These are phyloP conservation scores for Leccinum broughii DNA, from an alignment of 768 basidiomycete species.

Conservation along the genomic window DNA sequence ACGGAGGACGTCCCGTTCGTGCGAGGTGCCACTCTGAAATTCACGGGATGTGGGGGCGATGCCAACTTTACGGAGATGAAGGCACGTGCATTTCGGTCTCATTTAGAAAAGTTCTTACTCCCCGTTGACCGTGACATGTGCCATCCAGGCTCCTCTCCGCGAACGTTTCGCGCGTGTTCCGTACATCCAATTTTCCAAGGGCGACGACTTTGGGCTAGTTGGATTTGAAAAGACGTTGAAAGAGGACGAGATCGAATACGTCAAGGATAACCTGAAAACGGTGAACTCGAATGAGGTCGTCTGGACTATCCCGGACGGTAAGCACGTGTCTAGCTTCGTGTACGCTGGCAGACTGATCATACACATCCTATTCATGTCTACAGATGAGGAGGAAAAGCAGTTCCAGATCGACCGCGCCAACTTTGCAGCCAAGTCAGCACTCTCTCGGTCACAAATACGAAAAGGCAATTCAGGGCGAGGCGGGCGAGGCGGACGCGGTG, in stretches of 20 bases:
- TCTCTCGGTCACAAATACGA: slow-evolving; percentile 40
- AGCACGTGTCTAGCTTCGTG: slow-evolving; percentile 12
- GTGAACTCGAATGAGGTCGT: slow-evolving; percentile 64
- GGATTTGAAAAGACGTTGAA: slow-evolving; percentile 64
- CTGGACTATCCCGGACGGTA: slow-evolving; percentile 66
- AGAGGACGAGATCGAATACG: slow-evolving; percentile 70
- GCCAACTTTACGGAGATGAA: slow-evolving; percentile 68
- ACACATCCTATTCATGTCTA: not conserved
- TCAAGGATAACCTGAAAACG: slow-evolving; percentile 64
- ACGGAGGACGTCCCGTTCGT: slow-evolving; percentile 44
- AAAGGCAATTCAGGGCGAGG: slow-evolving; percentile 42
- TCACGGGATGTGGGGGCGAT: slow-evolving; percentile 52
- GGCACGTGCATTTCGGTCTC: slow-evolving; percentile 22
- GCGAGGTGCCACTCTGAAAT: slow-evolving; percentile 48
- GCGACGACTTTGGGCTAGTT: slow-evolving; percentile 47
- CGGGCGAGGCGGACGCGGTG: slow-evolving; percentile 45
- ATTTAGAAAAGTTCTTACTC: not conserved
- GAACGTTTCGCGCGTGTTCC: slow-evolving; percentile 48
- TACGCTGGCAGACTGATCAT: not conserved
- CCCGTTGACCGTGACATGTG: slow-evolving; percentile 2
- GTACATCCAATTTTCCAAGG: slow-evolving; percentile 48
- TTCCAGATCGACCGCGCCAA: slow-evolving; percentile 78
- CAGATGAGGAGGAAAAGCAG: slow-evolving; percentile 70
- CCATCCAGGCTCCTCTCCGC: slow-evolving; percentile 42
- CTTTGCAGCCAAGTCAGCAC: slow-evolving; percentile 55